Evolutionary conservation across 2,329 filamentous ascomycete genomes (phyloP), one percentile per base, ranked within the genome.

Genomic region (Chaetomium strumarium): DNA sequence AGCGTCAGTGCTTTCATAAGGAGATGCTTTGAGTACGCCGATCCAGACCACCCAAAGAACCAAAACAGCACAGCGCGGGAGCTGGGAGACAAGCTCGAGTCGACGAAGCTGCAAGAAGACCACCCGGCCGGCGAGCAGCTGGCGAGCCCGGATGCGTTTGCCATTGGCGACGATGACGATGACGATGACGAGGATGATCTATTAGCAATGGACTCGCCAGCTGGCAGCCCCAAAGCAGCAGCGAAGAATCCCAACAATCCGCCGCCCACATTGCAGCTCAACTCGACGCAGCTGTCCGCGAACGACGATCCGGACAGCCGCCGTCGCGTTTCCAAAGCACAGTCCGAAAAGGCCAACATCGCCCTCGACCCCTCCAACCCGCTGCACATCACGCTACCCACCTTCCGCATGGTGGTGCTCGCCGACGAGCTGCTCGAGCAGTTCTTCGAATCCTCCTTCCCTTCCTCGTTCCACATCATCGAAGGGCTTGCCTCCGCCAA

Each of bases 381-480:
- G 7, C 79, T 99, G 0, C 88, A 96, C 67, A 96, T 99, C 64
- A 97, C 93, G 1, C 79, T 99, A 1, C 93, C 93, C 1, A 99
- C 93, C 0, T 99, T 99, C 78, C 86, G 93, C 59, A 99, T 99
- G 93, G 90, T 99, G 3, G 88, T 99, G 10, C 81, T 99, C 8
- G 93, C 93, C 40, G 93, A 99, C 65, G 93, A 99, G 68, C 79
- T 95, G 1, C 81, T 99, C 6, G 92, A 99, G 64, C 88, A 95
- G 61, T 99, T 99, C 72, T 99, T 99, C 67, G 93, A 99, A 71
- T 88, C 89, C 0, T 95, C 90, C 38, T 96, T 97, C 72, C 90
- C 92, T 0, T 84, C 88, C 47, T 96, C 90, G 1, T 95, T 99
- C 79, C 90, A 88, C 63, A 84, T 96, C 43, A 84, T 88, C 20